Base-by-base conservation (phyloP, 2,329 filamentous ascomycete species). In the Colletotrichum simmondsii region DNA sequence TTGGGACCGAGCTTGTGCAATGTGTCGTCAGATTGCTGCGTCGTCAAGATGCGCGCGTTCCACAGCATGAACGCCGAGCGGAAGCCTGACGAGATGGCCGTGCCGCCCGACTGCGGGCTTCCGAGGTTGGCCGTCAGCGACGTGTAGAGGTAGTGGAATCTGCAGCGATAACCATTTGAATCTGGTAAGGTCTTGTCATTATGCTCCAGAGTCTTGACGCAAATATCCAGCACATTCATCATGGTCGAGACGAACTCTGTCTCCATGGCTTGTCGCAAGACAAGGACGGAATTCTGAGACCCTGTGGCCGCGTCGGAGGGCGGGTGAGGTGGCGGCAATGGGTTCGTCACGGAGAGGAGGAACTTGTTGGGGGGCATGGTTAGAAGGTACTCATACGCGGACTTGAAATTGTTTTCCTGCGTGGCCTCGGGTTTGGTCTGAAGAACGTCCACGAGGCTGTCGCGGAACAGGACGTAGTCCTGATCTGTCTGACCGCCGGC, bases 111-210 rank as follows among this genome's bases (percentile, higher is more conserved):
- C 62, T 58, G 60, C 68, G n/a, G 35, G 68, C 71, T 74, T 3
- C 67, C 67, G 56, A 74, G 68, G 52, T 74, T 73, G 52, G 66
- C 71, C 16, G 66, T 73, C 52, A 73, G n/a, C 42, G 66, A 73
- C 37, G 71, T 73, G 66, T 73, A 73, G 71, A 73, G 71, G 66
- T 61, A 73, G 60, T 73, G 71, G 71, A 73, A 70, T 42, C 71
- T 66, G 66, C 71, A 70, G 24, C 71, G 71, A 56, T 65, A 26
- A 7, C 60, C 37, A 3, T 5, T 16, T 63, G 28, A 22, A 56
- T 53, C 66, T 19, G 66, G 71, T 53, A 66, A 73, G 46, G 66
- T 37, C 26, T 19, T 24, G 66, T 73, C 71, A 52, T 66, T 59
- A 46, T 61, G 37, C 66, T 73, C 60, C 49, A 73, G 61, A 28